Base-by-base conservation (phyloP, 495 filamentous ascomycete species). In the Penicillium antarcticum region DNA sequence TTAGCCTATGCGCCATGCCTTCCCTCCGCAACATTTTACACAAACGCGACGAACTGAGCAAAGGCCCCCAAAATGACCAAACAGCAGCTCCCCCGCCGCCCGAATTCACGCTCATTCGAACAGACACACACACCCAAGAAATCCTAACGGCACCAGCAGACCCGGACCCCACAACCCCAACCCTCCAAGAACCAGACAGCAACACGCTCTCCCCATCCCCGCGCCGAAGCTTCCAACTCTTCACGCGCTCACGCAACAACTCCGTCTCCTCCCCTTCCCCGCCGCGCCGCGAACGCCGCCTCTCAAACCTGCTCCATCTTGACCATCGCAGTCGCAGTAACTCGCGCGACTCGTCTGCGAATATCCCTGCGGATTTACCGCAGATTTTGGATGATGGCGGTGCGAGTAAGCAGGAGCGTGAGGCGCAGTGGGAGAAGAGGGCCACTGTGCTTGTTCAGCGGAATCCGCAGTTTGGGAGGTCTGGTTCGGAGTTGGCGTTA, bases 61-160 rank as follows among this genome's bases (percentile, higher is more conserved):
- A 37, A 19, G 31, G 21, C 12, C 2, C 33, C 23, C 21, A 35
- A 57, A 32, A 44, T 23, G 16, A 46, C 31, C 14, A 12, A 23
- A 49, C 53, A 32, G 34, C 46, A 16, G 49, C 52, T 21, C 56
- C 59, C 54, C 52, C 72, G 62, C 69, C 80, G 1, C 88, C 89
- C 48, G 82, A 87, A 61, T 87, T 97, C 72, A 91, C 78, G 51
- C 88, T 97, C 75, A 77, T 95, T 54, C 84, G 92, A 37, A 85
- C 86, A 51, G 90, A 92, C 63, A 95, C 92, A 11, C 74, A 84
- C 47, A 84, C 84, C 2, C 80, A 90, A 65, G 90, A 96, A 67
- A 70, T 87, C 47, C 86, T 95, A 63, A 70, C 72, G 29, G 86
- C 87, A 14, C 86, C 90, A 11, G 69, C 64, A 49, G 74, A 77